Conservation (phyloP, 1,284 basidiomycete genomes). For the Athelia sp. region DNA sequence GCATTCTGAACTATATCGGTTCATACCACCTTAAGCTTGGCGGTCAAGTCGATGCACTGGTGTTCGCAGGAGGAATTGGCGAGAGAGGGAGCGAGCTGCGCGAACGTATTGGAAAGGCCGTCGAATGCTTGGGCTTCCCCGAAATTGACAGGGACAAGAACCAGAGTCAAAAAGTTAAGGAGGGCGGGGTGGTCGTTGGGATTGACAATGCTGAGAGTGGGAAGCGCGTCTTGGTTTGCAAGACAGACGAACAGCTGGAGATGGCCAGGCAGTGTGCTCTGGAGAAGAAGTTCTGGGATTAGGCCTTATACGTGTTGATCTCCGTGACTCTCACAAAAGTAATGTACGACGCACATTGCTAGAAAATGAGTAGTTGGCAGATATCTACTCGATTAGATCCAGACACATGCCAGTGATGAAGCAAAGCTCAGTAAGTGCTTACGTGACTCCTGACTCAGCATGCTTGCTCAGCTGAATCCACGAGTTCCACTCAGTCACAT, state of each 20-base stretch:
- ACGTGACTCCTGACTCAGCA: no score
- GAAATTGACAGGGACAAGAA: constrained; percentile 42
- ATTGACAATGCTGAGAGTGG: constrained; percentile 16
- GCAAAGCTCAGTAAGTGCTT: no score
- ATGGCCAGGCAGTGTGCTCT: constrained; percentile 57
- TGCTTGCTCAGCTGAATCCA: no score
- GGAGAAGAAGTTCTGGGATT: constrained; percentile 33
- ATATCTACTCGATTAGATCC: no score
- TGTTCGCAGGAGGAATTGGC: constrained; percentile 86
- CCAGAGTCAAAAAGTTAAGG: constrained; percentile 15
- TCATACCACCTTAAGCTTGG: constrained; percentile 72
- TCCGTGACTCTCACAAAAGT: no score
- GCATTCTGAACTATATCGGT: constrained; percentile 68
- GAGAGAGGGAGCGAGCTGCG: constrained; percentile 66
- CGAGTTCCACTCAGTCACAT: no score
- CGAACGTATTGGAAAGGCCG: constrained; percentile 44
- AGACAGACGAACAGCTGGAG: constrained; percentile 68
- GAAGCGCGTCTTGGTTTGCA: constrained; percentile 49
- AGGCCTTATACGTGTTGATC: no score
- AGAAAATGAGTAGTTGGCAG: no score
- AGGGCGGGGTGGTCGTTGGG: constrained; percentile 37
- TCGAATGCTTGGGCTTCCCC: constrained; percentile 60
- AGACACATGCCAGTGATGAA: no score
- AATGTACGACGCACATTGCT: no score
- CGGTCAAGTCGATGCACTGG: constrained; percentile 67